Evolutionary conservation across 345 rosid genomes (phyloP).

Genomic region (Durio zibethinus): DNA sequence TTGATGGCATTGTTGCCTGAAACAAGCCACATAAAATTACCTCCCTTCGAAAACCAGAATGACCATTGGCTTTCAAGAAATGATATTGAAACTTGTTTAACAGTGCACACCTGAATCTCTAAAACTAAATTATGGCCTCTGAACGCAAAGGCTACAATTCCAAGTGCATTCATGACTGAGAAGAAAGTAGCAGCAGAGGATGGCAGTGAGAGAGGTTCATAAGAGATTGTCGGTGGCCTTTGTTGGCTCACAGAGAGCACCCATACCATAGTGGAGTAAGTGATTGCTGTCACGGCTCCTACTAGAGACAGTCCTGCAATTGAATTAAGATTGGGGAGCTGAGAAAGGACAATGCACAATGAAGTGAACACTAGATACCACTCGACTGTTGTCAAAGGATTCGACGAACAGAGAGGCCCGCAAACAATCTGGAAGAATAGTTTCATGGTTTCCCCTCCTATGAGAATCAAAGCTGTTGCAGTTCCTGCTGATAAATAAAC

Average conservation of each 20-base stretch:
- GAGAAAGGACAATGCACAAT: constrained; percentile 84
- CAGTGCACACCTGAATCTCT: constrained; percentile 75
- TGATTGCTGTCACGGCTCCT: constrained; percentile 92
- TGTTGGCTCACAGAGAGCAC: constrained; percentile 88
- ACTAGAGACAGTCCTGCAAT: constrained; percentile 92
- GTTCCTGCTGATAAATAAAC: constrained; percentile 96
- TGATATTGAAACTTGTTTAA: neutral
- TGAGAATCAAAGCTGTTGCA: constrained; percentile 82
- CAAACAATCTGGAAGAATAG: constrained; percentile 90
- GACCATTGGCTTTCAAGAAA: neutral
- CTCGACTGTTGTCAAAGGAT: constrained; percentile 88
- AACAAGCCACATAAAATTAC: constrained; percentile 8
- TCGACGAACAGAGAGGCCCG: constrained; percentile 81
- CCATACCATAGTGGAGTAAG: constrained; percentile 94
- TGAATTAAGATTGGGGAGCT: constrained; percentile 96
- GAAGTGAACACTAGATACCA: constrained; percentile 97
- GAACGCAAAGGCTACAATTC: constrained; percentile 88
- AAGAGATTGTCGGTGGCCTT: constrained; percentile 79
- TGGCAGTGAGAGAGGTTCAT: constrained; percentile 68
- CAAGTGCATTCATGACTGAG: constrained; percentile 85
- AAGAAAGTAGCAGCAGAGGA: constrained; percentile 59
- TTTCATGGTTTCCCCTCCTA: constrained; percentile 96
- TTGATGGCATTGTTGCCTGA: constrained; percentile 97
- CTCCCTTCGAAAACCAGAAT: neutral
- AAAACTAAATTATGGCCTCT: constrained; percentile 86